A percentile compares a stretch with the other conserved stretches of the same genome.
Evolutionary conservation across 148 eudicot species (phyloP).

Genomic region (Rhododendron williamsianum): DNA sequence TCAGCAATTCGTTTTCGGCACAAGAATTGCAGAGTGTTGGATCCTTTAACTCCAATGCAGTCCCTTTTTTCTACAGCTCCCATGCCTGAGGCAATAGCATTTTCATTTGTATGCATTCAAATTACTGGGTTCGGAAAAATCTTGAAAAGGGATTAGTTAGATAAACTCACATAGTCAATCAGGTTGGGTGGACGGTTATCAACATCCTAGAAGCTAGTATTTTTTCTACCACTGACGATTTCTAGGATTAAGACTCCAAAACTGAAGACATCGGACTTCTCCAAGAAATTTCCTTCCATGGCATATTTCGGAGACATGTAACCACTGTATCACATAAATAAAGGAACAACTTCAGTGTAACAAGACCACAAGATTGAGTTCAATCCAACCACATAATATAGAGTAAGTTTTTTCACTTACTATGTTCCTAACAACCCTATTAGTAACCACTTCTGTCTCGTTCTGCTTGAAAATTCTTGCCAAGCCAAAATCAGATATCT

Average conservation of each 20-base stretch:
- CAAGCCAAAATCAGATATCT: slow-evolving; percentile 24
- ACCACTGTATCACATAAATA: slow-evolving; percentile 5
- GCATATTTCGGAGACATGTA: background rate
- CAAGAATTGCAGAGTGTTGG: too few species aligned
- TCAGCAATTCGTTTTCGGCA: too few species aligned
- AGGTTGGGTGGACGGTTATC: slow-evolving; percentile 13
- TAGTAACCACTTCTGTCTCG: slow-evolving; percentile 10
- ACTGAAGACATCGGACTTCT: too few species aligned
- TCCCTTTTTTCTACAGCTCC: slow-evolving; percentile 31
- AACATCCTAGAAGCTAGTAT: slow-evolving; percentile 11
- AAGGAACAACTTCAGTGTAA: background rate
- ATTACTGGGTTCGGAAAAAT: background rate
- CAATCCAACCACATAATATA: too few species aligned
- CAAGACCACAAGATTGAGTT: background rate
- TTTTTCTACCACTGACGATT: background rate
- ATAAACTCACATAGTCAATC: slow-evolving; percentile 18
- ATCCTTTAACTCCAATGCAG: slow-evolving; percentile 22
- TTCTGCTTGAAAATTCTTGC: slow-evolving; percentile 25
- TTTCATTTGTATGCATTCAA: background rate
- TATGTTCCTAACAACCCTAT: slow-evolving; percentile 22
- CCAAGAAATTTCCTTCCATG: too few species aligned
- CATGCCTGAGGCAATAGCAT: slow-evolving; percentile 25
- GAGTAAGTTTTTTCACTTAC: slow-evolving; percentile 6
- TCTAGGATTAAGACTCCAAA: too few species aligned
- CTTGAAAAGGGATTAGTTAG: background rate